Percentiles rank a stretch among this genome's conserved stretches.
Evolutionary conservation across 2,329 filamentous ascomycete genomes (phyloP).

Genomic region (Fusarium caatingaense): DNA sequence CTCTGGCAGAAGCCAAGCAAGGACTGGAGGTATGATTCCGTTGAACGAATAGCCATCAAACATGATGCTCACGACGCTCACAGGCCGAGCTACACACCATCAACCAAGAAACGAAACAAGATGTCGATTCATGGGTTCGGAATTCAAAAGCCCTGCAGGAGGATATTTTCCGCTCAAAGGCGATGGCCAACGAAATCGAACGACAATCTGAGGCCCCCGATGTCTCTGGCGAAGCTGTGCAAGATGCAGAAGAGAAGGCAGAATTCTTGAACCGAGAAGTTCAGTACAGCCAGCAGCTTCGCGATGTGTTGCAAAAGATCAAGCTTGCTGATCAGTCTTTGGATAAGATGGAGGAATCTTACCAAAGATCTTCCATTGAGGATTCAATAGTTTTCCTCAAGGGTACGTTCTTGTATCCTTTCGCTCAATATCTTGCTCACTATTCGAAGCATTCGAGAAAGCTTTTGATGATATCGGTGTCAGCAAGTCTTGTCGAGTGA

Average conservation of each 20-base stretch:
- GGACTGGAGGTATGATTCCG: slow-evolving; percentile 54
- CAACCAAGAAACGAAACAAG: slow-evolving; percentile 79
- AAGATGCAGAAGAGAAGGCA: slow-evolving; percentile 65
- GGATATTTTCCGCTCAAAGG: slow-evolving; percentile 84
- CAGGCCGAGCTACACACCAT: slow-evolving; percentile 76
- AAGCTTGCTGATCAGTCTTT: slow-evolving; percentile 70
- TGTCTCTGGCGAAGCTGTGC: slow-evolving; percentile 63
- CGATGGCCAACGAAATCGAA: slow-evolving; percentile 83
- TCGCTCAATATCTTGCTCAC: slow-evolving; percentile 23
- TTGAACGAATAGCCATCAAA: slow-evolving; percentile 3
- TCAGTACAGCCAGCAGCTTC: slow-evolving; percentile 68
- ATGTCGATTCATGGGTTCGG: slow-evolving; percentile 86
- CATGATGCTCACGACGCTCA: slow-evolving; percentile 34
- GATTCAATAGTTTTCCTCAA: slow-evolving; percentile 69
- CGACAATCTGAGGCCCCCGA: slow-evolving; percentile 76
- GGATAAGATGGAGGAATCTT: slow-evolving; percentile 68
- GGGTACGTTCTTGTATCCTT: slow-evolving; percentile 52
- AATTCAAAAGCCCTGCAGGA: slow-evolving; percentile 87
- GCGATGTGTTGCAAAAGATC: slow-evolving; percentile 62
- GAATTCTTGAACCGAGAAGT: slow-evolving; percentile 69
- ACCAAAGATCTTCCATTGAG: slow-evolving; percentile 65
- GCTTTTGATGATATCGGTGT: slow-evolving; percentile 69
- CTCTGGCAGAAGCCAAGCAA: slow-evolving; percentile 51
- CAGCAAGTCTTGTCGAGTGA: slow-evolving; percentile 70
- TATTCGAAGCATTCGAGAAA: slow-evolving; percentile 62